A percentile compares a stretch with the other conserved stretches of the same genome.
phyloP scores from a whole-genome alignment of 768 basidiomycete species.

The Inosperma sp. region DNA sequence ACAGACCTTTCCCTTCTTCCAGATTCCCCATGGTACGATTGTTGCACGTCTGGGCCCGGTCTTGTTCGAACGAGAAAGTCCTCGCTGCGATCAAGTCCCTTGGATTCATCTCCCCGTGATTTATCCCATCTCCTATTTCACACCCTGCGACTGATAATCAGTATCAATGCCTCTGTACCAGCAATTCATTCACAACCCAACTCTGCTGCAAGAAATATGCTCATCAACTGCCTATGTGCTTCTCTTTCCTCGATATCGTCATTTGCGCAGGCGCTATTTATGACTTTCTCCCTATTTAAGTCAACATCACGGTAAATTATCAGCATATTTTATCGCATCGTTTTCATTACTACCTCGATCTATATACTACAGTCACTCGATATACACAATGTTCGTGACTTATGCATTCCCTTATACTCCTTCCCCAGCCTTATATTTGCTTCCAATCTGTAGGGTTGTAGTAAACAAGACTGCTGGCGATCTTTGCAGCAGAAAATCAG shows the following conservation, averaged over 20 bases:
- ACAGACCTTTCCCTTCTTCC: conserved; percentile 65
- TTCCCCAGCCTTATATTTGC: conserved; percentile 5
- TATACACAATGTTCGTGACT: conserved; percentile 15
- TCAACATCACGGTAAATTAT: conserved; percentile 22
- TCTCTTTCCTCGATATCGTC: neutral
- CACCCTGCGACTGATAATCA: conserved; percentile 35
- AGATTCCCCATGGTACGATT: conserved; percentile 17
- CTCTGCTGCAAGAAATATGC: neutral
- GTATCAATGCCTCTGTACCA: conserved; percentile 27
- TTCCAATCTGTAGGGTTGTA: conserved; percentile 5
- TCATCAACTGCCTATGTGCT: neutral
- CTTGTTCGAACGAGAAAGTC: conserved; percentile 59
- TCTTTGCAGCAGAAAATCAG: too few species aligned
- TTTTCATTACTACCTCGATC: conserved; percentile 11
- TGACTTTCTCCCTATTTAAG: conserved; percentile 17
- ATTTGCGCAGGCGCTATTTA: conserved; percentile 9
- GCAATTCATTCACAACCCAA: neutral
- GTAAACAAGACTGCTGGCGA: too few species aligned
- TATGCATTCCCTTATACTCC: conserved; percentile 27
- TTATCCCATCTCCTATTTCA: conserved; percentile 42
- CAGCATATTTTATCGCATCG: conserved; percentile 16
- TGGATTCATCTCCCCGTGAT: conserved; percentile 23
- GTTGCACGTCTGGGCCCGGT: conserved; percentile 34
- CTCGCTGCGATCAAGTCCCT: conserved; percentile 47
- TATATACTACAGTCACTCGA: conserved; percentile 16